Evolutionary conservation across 1,284 basidiomycete genomes (phyloP), one percentile per base, ranked within the genome.

Genomic region (Mycena citricolor): DNA sequence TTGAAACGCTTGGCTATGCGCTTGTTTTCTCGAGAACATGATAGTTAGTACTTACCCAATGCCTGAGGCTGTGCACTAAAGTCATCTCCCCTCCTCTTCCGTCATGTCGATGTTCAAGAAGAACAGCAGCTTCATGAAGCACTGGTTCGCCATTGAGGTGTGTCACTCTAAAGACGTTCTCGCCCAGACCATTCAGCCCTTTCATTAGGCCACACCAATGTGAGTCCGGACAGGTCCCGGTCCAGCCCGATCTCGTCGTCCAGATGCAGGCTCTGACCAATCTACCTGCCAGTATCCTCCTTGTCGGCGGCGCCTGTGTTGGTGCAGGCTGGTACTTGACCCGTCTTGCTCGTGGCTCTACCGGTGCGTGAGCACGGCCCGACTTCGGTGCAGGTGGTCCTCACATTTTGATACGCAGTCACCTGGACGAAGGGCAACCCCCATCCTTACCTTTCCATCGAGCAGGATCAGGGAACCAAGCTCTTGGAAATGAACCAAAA

Each of bases 71-170:
- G n/a, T n/a, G n/a, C n/a, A n/a, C n/a, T n/a, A n/a, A n/a, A n/a
- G n/a, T n/a, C n/a, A 23, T 42, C 31, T 23, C 14, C 32, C 30
- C 26, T 42, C 23, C 17, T 22, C 31, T 26, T 37, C 17, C 42
- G 30, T 38, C 17, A 52, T 48, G 50, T 38, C 43, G 8, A 43
- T 51, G 28, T 24, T 33, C 21, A 43, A 47, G 43, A n/a, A n/a
- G n/a, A n/a, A n/a, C n/a, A 39, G 43, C 5, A 12, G 33, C 2
- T 4, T 28, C 57, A 73, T 84, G 76, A 84, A 76, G 69, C 73
- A 88, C 68, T 90, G 87, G 86, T 88, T 76, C 60, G 86, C 86
- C 68, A 71, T 90, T 57, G 86, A 90, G 83, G 87, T 86, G 51
- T 21, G 68, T 63, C 16, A 24, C 33, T 14, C 39, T 13, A 22